Evolutionary conservation across 73 alveolate species (phyloP).

Genomic region (Uronychia binucleata): DNA sequence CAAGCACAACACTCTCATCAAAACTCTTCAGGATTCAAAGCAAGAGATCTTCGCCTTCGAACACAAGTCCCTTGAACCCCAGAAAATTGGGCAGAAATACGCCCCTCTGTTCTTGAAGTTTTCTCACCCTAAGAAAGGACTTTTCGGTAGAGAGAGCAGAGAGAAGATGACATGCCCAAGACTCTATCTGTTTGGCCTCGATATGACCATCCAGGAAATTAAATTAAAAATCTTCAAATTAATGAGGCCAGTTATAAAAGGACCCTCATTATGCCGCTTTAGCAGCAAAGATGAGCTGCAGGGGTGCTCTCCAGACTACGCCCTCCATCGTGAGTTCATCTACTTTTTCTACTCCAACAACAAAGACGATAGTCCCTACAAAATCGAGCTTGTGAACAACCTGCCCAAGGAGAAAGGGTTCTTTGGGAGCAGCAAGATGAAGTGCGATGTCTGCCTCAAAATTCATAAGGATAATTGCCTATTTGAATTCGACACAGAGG

Average conservation of each 20-base stretch:
- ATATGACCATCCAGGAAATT: neutral
- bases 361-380: slow-evolving; percentile 8
- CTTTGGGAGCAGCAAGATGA: neutral
- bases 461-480: slow-evolving; percentile 28
- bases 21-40: neutral
- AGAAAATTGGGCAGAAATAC: neutral
- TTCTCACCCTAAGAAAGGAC: neutral
- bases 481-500: slow-evolving; percentile 20
- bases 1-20: neutral
- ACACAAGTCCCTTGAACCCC: neutral
- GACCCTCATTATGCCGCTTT: neutral
- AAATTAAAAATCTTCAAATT: neutral
- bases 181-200: neutral
- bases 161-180: neutral
- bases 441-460: slow-evolving; percentile 38
- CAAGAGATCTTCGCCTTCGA: slow-evolving; percentile 32
- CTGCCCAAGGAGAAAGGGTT: slow-evolving; percentile 13
- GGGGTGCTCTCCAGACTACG: too few relatives aligned
- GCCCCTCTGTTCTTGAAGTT: neutral
- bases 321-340: slow-evolving; percentile 14
- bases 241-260: neutral
- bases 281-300: neutral
- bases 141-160: neutral
- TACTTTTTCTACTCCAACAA: slow-evolving; percentile 14
- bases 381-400: slow-evolving; percentile 16